phyloP scores from a whole-genome alignment of 208 protist species.

The Vickermania ingenoplastis region DNA sequence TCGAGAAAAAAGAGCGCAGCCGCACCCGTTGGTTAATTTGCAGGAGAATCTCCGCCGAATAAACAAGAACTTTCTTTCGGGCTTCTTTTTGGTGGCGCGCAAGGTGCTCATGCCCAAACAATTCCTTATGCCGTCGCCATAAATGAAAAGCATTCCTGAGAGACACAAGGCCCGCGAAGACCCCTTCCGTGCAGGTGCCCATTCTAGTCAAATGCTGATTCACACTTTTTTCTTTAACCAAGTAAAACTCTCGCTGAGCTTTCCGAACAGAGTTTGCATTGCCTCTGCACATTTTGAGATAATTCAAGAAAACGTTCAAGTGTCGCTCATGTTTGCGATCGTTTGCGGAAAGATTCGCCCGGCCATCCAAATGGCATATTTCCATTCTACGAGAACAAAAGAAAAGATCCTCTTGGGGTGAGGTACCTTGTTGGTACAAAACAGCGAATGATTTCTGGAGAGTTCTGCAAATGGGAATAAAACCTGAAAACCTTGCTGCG shows the following conservation, averaged over 20 bases:
- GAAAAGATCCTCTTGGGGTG: background rate
- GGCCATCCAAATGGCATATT: constrained; percentile 30
- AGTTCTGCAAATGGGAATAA: constrained; percentile 30
- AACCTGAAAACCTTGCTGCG: constrained; percentile 34
- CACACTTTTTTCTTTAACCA: background rate
- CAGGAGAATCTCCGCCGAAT: background rate
- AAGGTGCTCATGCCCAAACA: constrained; percentile 39
- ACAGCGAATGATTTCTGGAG: constrained; percentile 25
- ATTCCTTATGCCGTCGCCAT: constrained; percentile 33
- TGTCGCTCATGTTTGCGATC: constrained; percentile 23
- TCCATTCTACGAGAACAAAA: background rate
- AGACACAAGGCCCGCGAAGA: constrained; percentile 18
- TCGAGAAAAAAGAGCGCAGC: constrained; percentile 11
- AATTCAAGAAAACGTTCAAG: constrained; percentile 32
- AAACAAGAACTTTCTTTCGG: background rate
- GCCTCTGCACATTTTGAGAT: constrained; percentile 33
- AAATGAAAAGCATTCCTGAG: constrained; percentile 24
- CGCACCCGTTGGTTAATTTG: background rate
- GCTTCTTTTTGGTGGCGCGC: background rate
- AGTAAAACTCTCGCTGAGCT: constrained; percentile 47
- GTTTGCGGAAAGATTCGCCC: constrained; percentile 20
- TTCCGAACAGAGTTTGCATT: constrained; percentile 41
- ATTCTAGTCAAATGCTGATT: background rate
- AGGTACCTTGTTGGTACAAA: background rate
- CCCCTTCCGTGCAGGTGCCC: constrained; percentile 13